A percentile compares a stretch with the other conserved stretches of the same genome.
Conservation (phyloP, 306 rosid genomes). For the Cucurbita maxima region DNA sequence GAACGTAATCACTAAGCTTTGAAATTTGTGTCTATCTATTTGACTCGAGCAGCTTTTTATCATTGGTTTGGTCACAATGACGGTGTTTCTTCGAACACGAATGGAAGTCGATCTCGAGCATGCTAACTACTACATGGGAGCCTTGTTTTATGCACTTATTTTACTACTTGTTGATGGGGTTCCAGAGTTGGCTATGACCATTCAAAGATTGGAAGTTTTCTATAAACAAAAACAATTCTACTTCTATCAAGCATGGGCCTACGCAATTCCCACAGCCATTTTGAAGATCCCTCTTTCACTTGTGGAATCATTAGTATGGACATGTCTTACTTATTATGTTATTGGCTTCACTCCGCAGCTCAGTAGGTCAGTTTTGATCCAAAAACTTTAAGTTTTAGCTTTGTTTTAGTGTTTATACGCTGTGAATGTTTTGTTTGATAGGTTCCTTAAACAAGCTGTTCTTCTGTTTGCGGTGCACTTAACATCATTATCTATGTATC, state of each 20-base stretch:
- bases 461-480: constrained; percentile 19
- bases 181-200: constrained; percentile 31
- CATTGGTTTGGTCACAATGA: constrained; percentile 27
- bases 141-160: constrained; percentile 20
- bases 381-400: no score
- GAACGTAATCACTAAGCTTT: no score
- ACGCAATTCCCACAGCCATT: constrained; percentile 29
- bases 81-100: constrained; percentile 24
- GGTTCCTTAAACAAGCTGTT: constrained; percentile 22
- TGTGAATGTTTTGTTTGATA: not conserved
- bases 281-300: constrained; percentile 33
- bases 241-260: constrained; percentile 43
- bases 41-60: constrained; percentile 13
- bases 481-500: constrained; percentile 21
- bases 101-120: constrained; percentile 21
- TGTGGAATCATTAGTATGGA: constrained; percentile 26
- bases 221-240: constrained; percentile 26
- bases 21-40: no score
- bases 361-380: constrained; percentile 10
- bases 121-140: constrained; percentile 28
- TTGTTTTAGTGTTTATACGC: no score
- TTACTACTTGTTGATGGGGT: constrained; percentile 23
- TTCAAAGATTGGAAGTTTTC: constrained; percentile 27
- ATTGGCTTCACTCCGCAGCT: constrained; percentile 32
- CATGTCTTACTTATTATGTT: constrained; percentile 34